These are phyloP conservation scores for Erythrobasidium yunnanense DNA, from an alignment of 768 basidiomycete species.

Conservation along the genomic window DNA sequence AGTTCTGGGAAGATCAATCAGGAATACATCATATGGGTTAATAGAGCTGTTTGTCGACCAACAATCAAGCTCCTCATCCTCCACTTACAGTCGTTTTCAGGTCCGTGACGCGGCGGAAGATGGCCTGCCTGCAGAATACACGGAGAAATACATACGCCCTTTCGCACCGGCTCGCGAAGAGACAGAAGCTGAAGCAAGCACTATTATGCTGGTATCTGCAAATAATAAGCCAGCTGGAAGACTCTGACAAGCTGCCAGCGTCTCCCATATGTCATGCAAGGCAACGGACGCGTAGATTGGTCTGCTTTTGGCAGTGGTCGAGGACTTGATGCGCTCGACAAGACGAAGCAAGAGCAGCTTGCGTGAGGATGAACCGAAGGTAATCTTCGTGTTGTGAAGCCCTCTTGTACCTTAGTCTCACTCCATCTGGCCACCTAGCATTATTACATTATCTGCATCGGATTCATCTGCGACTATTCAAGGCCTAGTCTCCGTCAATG, in stretches of 20 bases:
- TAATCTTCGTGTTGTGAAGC: too few relatives aligned
- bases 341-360: background rate
- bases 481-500: too few relatives aligned
- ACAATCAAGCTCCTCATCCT: background rate
- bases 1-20: background rate
- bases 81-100: background rate
- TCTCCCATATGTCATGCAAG: background rate
- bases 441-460: too few relatives aligned
- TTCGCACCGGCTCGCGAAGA: background rate
- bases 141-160: background rate
- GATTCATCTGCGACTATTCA: too few relatives aligned
- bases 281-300: background rate
- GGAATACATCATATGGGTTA: background rate
- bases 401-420: too few relatives aligned
- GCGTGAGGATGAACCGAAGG: too few relatives aligned
- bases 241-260: background rate
- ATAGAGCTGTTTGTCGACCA: background rate
- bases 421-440: too few relatives aligned
- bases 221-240: background rate
- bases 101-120: background rate
- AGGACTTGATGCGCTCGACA: background rate
- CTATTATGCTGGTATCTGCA: background rate
- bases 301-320: background rate
- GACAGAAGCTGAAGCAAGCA: background rate
- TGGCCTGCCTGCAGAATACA: background rate